These are phyloP conservation scores for Lojkania enalia DNA, from an alignment of 2,329 filamentous ascomycete genomes.

Conservation along the genomic window DNA sequence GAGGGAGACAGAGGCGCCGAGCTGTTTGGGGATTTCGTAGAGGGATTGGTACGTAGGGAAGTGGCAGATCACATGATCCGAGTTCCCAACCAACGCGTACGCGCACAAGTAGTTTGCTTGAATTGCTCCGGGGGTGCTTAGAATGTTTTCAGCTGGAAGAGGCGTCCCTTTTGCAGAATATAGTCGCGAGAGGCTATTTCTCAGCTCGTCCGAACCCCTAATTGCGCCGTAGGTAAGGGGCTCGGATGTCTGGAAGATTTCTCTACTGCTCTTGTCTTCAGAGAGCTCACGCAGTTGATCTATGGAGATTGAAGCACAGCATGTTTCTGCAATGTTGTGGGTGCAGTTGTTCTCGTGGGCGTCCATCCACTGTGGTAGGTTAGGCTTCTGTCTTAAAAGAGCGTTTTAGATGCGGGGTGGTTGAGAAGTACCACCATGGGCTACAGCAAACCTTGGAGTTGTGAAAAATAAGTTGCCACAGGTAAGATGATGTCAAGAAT, in stretches of 20 bases:
- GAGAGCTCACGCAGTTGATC: constrained; percentile 65
- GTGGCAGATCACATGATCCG: constrained; percentile 83
- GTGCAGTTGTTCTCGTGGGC: constrained; percentile 56
- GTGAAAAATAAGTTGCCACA: too few species aligned
- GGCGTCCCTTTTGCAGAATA: constrained; percentile 61
- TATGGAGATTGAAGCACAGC: constrained; percentile 73
- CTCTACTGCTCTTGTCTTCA: constrained; percentile 54
- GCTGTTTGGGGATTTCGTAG: constrained; percentile 71
- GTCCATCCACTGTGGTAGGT: constrained; percentile 66
- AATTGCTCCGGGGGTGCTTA: constrained; percentile 81
- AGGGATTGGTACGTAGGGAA: constrained; percentile 84
- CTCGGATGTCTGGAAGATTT: constrained; percentile 56
- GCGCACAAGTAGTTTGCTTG: constrained; percentile 81
- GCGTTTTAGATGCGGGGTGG: too few species aligned
- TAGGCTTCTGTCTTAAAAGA: too few species aligned
- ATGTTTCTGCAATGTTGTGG: constrained; percentile 79
- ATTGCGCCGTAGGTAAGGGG: constrained; percentile 76
- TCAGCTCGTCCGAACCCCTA: constrained; percentile 65
- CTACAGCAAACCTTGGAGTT: too few species aligned
- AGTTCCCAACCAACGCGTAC: constrained; percentile 70
- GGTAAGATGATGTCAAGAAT: too few species aligned
- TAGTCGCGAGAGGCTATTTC: constrained; percentile 65
- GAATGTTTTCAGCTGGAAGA: constrained; percentile 63
- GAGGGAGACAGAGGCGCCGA: constrained; percentile 76
- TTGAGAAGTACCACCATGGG: too few species aligned